Base-by-base conservation (phyloP, 257 asterid genomes). In the Craterostigma plantagineum region DNA sequence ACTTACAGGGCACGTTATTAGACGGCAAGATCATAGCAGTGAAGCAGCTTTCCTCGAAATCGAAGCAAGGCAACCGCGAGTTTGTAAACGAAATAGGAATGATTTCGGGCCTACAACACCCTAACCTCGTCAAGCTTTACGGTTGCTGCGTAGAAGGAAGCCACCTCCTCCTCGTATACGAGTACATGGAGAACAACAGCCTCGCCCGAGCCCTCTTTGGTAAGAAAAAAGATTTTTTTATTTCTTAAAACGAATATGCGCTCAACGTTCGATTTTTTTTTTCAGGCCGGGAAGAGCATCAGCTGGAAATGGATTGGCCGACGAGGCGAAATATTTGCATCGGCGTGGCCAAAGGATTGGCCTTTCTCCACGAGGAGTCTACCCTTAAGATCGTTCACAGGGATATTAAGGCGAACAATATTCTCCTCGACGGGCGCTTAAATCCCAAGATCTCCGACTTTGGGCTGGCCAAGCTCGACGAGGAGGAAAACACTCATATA, bases 91-190 rank as follows among this genome's bases (percentile, higher is more conserved):
- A 86, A 65, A 69, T 86, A 16, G 92, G 94, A 50, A 81, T 78
- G 90, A 81, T 86, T 36, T 86, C 97, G n/a, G 71, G 84, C 11
- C 27, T 74, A 49, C 84, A 71, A 41, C 94, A 86, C 60, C 82
- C 79, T 11, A 81, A 86, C 60, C 76, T 86, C 35, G 97, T 86
- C 12, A 86, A 81, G 76, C 74, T 86, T 33, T 71, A 81, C 14
- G 94, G 93, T 10, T 86, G 97, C 46, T 81, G 97, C 41, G 73
- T 71, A 18, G 93, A 86, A 63, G 97, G 94, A 60, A 81, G 79
- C 57, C 79, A 81, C 42, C 48, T 86, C 35, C 48, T 86, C 64
- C 49, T 86, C 11, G 57, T 86, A 43, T 78, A 86, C 4, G 93
- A 86, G 66, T 86, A 75, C 80, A 66, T 86, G 97, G 87, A 73